phyloP scores from a whole-genome alignment of 176 grass and related monocot genomes.

The Rhynchospora breviuscula region DNA sequence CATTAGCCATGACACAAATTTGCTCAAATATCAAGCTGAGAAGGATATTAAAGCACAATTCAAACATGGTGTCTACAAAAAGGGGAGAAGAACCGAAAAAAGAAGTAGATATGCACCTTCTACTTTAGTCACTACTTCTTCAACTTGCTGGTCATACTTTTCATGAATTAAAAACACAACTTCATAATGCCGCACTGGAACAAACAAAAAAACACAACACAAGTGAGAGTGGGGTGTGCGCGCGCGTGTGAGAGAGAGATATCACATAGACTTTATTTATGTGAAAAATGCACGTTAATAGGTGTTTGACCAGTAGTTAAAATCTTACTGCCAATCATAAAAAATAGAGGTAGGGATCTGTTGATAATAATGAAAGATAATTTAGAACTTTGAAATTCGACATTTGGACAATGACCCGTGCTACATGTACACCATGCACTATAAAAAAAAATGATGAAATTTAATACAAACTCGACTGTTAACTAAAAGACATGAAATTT shows the following conservation, averaged over 20 bases:
- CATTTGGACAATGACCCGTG: not conserved
- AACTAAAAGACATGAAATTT: too few relatives aligned
- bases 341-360: not conserved
- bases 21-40: not conserved
- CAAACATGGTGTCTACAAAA: not conserved
- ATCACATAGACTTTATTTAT: not conserved
- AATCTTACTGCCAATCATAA: not conserved
- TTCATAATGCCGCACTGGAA: constrained; percentile 79
- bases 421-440: too few relatives aligned
- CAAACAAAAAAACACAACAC: not conserved
- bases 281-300: not conserved
- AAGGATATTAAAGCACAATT: not conserved
- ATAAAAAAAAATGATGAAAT: too few relatives aligned
- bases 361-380: too few relatives aligned
- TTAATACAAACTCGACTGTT: too few relatives aligned
- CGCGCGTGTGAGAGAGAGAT: not conserved
- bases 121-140: constrained; percentile 70
- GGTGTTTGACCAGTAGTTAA: not conserved
- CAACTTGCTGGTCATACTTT: constrained; percentile 65
- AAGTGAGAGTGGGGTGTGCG: not conserved
- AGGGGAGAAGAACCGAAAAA: not conserved
- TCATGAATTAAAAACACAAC: constrained; percentile 91
- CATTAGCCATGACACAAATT: not conserved
- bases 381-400: not conserved
- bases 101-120: constrained; percentile 48